phyloP scores from a whole-genome alignment of 2,329 filamentous ascomycete species.

The Ceratocystis papillata region DNA sequence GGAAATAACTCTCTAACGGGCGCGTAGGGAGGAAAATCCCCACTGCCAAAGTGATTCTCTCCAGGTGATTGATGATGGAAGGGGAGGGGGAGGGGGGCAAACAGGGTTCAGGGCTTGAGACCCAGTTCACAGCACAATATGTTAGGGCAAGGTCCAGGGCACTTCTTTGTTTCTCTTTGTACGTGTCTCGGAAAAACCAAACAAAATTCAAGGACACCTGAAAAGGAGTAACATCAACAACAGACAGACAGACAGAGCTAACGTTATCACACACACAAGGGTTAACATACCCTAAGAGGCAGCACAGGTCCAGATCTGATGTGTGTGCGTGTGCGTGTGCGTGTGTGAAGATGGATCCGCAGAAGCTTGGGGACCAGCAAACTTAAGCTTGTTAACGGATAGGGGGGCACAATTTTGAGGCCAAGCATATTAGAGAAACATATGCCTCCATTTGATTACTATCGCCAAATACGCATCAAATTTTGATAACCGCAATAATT shows the following conservation, averaged over 20 bases:
- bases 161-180: not conserved
- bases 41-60: slow-evolving; percentile 3
- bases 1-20: not conserved
- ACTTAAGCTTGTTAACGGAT: not conserved
- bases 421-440: not conserved
- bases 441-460: not conserved
- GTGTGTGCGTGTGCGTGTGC: too few relatives aligned
- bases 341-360: not conserved
- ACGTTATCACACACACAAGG: not conserved
- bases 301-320: too few relatives aligned
- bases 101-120: not conserved
- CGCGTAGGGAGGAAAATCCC: not conserved
- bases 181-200: not conserved
- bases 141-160: not conserved
- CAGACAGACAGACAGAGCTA: too few relatives aligned
- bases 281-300: not conserved
- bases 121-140: too few relatives aligned
- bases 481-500: not conserved
- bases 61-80: not conserved
- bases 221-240: not conserved
- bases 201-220: not conserved
- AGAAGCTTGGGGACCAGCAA: not conserved
- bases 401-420: not conserved
- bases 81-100: not conserved
- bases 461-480: not conserved